A percentile compares a stretch with the other conserved stretches of the same genome.
phyloP scores from a whole-genome alignment of 2,329 filamentous ascomycete species.

The Lachnellula cervina region DNA sequence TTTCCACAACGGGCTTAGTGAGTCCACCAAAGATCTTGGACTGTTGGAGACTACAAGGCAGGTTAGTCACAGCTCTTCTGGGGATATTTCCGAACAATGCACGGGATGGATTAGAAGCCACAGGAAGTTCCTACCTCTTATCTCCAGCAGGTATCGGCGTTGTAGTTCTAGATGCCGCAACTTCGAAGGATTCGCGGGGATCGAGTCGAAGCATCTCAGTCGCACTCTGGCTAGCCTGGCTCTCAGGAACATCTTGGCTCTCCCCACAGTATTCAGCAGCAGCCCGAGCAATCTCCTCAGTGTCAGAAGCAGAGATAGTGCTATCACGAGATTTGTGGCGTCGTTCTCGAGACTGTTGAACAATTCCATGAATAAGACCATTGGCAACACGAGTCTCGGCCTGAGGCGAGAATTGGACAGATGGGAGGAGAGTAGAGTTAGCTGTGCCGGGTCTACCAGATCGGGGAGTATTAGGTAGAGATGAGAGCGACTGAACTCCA shows the following conservation, averaged over 20 bases:
- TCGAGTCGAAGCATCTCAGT: slow-evolving; percentile 66
- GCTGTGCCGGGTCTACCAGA: slow-evolving; percentile 42
- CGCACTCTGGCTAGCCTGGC: slow-evolving; percentile 73
- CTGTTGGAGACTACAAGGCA: slow-evolving; percentile 41
- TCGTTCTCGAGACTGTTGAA: slow-evolving; percentile 49
- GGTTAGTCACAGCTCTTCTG: too few species aligned
- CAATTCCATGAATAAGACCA: slow-evolving; percentile 13
- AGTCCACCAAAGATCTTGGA: slow-evolving; percentile 59
- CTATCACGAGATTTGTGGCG: slow-evolving; percentile 73
- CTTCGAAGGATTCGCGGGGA: slow-evolving; percentile 37
- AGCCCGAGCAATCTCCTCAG: slow-evolving; percentile 50
- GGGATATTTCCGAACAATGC: too few species aligned
- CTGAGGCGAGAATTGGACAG: slow-evolving; percentile 57
- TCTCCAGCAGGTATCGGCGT: slow-evolving; percentile 38
- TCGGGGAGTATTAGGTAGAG: slow-evolving; percentile 71
- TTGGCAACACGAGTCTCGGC: slow-evolving; percentile 49
- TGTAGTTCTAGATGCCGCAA: slow-evolving; percentile 25
- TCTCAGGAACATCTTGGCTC: slow-evolving; percentile 64
- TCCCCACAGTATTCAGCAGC: slow-evolving; percentile 38
- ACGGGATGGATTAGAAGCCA: too few species aligned
- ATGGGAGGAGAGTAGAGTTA: slow-evolving; percentile 53
- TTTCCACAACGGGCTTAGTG: slow-evolving; percentile 47
- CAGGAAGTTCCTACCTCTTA: slow-evolving; percentile 22
- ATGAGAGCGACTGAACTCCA: slow-evolving; percentile 78
- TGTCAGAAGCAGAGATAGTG: slow-evolving; percentile 69